Base-by-base conservation (phyloP, 2,329 filamentous ascomycete species). In the Cladosporium sp. region DNA sequence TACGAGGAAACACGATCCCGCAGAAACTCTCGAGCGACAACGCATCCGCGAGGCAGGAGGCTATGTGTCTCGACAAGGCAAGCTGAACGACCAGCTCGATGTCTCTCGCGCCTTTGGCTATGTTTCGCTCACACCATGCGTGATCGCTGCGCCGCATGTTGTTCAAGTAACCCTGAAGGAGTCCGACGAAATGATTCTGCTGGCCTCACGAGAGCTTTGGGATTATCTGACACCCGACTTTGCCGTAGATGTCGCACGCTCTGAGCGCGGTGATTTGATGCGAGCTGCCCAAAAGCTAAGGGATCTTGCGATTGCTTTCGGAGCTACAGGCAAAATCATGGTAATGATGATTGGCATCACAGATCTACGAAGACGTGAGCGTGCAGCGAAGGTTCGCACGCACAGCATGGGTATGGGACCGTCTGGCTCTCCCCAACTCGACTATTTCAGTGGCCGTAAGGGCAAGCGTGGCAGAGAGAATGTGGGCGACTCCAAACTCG, bases 331-430 rank as follows among this genome's bases (percentile, higher is more conserved):
- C 70, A 99, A 99, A 77, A 90, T 97, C 63, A 97, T 97, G 92
- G 91, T 99, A 45, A 97, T 97, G 93, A 90, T 99, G 80, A 87
- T 99, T 57, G 93, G 92, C 58, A 89, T 99, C 38, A 88, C 89
- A 58, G 92, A 97, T 70, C 78, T 99, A 56, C 93, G 96, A 76
- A 89, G 90, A 70, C 85, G 91, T 59, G 89, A 95, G 71, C 84
- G 89, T 63, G 89, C 88, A 55, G 89, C 88, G 55, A 74, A 87
- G 75, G 78, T 89, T 73, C 84, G 90, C 58, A 90, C 90, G 40
- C 86, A 92, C 68, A 95, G 89, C 76, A 88, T 95, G 82, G 91
- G 90, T 14, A 84, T 96, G 75, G 90, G 90, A 55, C 89, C 90
- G 1, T 88, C 89, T 19, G 84, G 88, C 4, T 82, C 90, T 20